These are phyloP conservation scores for Candida argentea DNA, from an alignment of 805 yeast genomes.

Conservation along the genomic window DNA sequence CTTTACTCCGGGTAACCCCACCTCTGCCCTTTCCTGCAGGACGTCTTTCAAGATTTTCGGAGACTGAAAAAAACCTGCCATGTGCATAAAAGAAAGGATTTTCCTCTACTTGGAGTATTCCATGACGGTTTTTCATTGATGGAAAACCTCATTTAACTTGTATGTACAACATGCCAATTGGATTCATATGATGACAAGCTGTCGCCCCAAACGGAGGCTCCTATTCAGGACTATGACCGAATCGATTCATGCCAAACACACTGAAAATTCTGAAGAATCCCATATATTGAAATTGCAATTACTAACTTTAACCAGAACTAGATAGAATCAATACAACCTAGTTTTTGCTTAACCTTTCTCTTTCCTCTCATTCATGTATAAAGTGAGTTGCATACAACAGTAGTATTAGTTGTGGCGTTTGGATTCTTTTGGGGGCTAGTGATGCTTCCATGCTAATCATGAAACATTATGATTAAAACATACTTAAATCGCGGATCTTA, in stretches of 20 bases:
- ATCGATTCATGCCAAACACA: constrained; percentile 59
- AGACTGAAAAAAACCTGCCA: no score
- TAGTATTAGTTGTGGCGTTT: no score
- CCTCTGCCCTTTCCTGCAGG: no score
- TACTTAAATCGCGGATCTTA: constrained; percentile 1
- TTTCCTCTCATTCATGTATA: no score
- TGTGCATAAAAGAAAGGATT: no score
- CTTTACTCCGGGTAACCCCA: no score
- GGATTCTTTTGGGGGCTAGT: constrained; percentile 21
- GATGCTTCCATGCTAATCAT: constrained; percentile 60
- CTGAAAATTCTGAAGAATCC: constrained; percentile 51
- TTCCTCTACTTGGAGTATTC: no score
- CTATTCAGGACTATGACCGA: constrained; percentile 57
- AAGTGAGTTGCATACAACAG: no score
- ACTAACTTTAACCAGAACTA: neutral
- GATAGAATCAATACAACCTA: neutral
- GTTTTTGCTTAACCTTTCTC: neutral
- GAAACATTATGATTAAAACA: constrained; percentile 37
- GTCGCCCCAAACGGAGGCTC: constrained; percentile 73
- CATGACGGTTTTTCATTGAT: no score
- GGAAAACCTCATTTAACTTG: neutral
- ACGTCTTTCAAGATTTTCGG: no score
- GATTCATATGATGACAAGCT: constrained; percentile 49
- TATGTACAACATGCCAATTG: no score
- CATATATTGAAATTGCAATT: neutral